phyloP scores from a whole-genome alignment of 2,329 filamentous ascomycete genomes.

The Rhexocercosporidium sp. region DNA sequence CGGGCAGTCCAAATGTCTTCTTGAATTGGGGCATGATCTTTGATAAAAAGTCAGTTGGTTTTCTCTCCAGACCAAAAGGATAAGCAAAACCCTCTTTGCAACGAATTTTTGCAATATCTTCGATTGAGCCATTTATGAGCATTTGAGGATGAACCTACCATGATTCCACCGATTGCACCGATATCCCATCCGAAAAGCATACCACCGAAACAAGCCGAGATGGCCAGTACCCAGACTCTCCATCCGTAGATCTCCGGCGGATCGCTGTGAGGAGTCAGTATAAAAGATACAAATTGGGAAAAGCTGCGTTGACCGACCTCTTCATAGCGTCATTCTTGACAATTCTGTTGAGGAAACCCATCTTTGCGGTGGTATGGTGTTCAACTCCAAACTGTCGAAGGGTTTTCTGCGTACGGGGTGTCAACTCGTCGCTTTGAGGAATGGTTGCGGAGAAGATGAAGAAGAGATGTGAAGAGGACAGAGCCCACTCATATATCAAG shows the following conservation, averaged over 20 bases:
- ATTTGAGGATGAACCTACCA: conserved; percentile 49
- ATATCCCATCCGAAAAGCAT: conserved; percentile 64
- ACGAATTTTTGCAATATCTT: conserved; percentile 49
- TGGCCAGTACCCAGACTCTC: conserved; percentile 52
- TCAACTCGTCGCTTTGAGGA: neutral
- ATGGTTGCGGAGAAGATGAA: neutral
- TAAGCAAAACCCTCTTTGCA: neutral
- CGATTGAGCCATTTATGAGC: conserved; percentile 49
- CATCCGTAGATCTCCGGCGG: conserved; percentile 51
- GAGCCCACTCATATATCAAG: neutral
- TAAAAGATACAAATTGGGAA: neutral
- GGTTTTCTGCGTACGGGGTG: neutral
- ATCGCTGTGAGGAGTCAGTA: conserved; percentile 26
- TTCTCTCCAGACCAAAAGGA: neutral
- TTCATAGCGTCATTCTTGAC: conserved; percentile 72
- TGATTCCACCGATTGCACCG: conserved; percentile 76
- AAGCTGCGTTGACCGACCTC: conserved; percentile 36
- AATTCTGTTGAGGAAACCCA: conserved; percentile 38
- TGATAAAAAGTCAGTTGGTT: neutral
- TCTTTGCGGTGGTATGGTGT: conserved; percentile 20
- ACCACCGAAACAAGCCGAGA: conserved; percentile 67
- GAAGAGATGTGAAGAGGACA: neutral
- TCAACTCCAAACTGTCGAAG: neutral
- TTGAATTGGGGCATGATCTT: conserved; percentile 6
- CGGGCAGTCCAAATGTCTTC: conserved; percentile 8